These are phyloP conservation scores for Phyllosticta citribraziliensis DNA, from an alignment of 2,329 filamentous ascomycete genomes.

Conservation along the genomic window DNA sequence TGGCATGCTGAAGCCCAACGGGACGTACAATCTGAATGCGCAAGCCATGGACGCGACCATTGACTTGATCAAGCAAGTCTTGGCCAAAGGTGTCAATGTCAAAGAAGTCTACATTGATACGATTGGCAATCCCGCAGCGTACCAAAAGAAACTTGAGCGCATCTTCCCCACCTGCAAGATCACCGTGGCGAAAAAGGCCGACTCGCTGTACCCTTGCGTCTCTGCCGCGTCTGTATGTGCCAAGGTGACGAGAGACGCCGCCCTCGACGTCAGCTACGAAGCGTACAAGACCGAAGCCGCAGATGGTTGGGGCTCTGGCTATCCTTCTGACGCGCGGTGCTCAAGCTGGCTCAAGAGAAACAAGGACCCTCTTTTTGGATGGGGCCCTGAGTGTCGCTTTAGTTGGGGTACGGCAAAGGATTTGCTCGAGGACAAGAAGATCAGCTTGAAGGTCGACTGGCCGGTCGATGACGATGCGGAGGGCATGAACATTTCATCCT, in stretches of 20 bases:
- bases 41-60: slow-evolving; percentile 92
- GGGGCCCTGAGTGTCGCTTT: slow-evolving; percentile 86
- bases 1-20: slow-evolving; percentile 58
- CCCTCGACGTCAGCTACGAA: slow-evolving; percentile 68
- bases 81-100: slow-evolving; percentile 70
- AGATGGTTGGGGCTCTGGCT: slow-evolving; percentile 77
- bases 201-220: slow-evolving; percentile 84
- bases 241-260: slow-evolving; percentile 89
- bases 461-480: slow-evolving; percentile 64
- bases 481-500: slow-evolving; percentile 62
- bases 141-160: slow-evolving; percentile 75
- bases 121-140: slow-evolving; percentile 69
- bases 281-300: slow-evolving; percentile 31
- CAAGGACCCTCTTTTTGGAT: slow-evolving; percentile 91
- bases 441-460: slow-evolving; percentile 71
- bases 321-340: slow-evolving; percentile 78
- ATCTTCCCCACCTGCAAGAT: slow-evolving; percentile 62
- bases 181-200: slow-evolving; percentile 61
- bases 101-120: slow-evolving; percentile 92
- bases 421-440: slow-evolving; percentile 63
- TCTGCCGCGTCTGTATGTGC: slow-evolving; percentile 90
- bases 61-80: slow-evolving; percentile 65
- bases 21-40: slow-evolving; percentile 81
- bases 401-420: slow-evolving; percentile 96
- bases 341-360: slow-evolving; percentile 70